phyloP scores from a whole-genome alignment of 2,329 filamentous ascomycete species.

The Aureobasidium sp. region DNA sequence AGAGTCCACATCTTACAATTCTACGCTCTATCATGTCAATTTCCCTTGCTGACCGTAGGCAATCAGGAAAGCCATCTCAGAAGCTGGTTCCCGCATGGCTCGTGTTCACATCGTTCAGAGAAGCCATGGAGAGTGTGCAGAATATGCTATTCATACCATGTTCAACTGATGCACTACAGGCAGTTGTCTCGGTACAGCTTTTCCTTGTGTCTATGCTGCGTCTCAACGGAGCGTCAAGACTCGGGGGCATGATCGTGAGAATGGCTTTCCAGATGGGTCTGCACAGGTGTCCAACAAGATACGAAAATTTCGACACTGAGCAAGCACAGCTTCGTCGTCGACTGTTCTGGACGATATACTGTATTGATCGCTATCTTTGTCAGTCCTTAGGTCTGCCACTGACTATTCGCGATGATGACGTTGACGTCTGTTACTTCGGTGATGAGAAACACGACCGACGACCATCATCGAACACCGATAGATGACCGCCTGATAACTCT shows the following conservation, averaged over 20 bases:
- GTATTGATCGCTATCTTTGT: slow-evolving; percentile 46
- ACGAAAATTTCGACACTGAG: slow-evolving; percentile 39
- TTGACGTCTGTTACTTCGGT: slow-evolving; percentile 49
- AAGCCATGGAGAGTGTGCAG: slow-evolving; percentile 43
- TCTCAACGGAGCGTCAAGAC: slow-evolving; percentile 47
- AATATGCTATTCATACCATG: slow-evolving; percentile 40
- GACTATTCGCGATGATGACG: slow-evolving; percentile 47
- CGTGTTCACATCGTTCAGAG: slow-evolving; percentile 42
- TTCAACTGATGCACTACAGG: slow-evolving; percentile 41
- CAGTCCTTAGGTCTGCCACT: slow-evolving; percentile 49
- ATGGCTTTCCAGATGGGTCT: slow-evolving; percentile 50
- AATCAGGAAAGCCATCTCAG: slow-evolving; percentile 22
- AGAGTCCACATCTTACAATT: slow-evolving; percentile 25
- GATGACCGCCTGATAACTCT: slow-evolving; percentile 12
- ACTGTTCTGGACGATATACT: slow-evolving; percentile 51
- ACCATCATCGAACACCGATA: neutral
- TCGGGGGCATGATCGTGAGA: slow-evolving; percentile 47
- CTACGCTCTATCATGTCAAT: slow-evolving; percentile 46
- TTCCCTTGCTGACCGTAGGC: slow-evolving; percentile 45
- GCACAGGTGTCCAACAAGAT: slow-evolving; percentile 49
- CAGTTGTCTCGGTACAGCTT: slow-evolving; percentile 45
- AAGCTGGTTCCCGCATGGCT: slow-evolving; percentile 33
- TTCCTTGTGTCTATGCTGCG: slow-evolving; percentile 49
- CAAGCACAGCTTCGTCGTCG: slow-evolving; percentile 43
- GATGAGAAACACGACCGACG: slow-evolving; percentile 36